Evolutionary conservation across 805 yeast species (phyloP).

Genomic region (Kuraishia floccosa): DNA sequence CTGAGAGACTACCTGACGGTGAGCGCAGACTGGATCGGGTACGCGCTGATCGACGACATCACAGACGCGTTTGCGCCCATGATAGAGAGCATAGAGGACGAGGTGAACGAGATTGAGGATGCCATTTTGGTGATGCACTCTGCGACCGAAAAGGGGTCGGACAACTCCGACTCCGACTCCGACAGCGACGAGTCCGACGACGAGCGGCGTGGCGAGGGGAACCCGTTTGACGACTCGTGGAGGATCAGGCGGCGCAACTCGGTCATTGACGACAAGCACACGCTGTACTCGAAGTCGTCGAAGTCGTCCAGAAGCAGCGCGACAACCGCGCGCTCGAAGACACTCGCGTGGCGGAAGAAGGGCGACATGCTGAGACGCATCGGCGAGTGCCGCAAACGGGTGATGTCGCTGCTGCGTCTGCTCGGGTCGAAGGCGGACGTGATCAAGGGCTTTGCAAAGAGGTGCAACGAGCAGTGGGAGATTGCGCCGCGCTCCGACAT

Average conservation of each 20-base stretch:
- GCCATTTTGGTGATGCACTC: constrained; percentile 83
- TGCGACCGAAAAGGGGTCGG: no score
- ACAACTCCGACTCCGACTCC: constrained; percentile 26
- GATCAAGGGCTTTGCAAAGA: constrained; percentile 87
- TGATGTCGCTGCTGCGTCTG: constrained; percentile 79
- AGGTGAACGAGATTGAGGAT: constrained; percentile 91
- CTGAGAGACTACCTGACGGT: constrained; percentile 82
- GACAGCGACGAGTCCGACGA: constrained; percentile 25
- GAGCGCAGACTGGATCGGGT: constrained; percentile 93
- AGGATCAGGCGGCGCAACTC: constrained; percentile 15
- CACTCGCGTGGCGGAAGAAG: constrained; percentile 75
- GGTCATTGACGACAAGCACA: constrained; percentile 8
- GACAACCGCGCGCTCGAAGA: constrained; percentile 25
- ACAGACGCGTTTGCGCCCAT: constrained; percentile 97
- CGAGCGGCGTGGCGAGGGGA: constrained; percentile 12
- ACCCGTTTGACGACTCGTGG: constrained; percentile 12
- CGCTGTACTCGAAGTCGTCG: constrained; percentile 8
- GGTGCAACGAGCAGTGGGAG: constrained; percentile 80
- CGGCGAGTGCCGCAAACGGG: constrained; percentile 91
- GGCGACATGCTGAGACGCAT: constrained; percentile 93
- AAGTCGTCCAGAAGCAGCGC: constrained; percentile 12
- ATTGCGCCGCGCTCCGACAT: constrained; percentile 76
- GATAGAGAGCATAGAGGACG: constrained; percentile 89
- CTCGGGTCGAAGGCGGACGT: constrained; percentile 94
- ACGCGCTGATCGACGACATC: constrained; percentile 92